Base-by-base conservation (phyloP, 148 eudicot genomes). In the Chenopodium album region DNA sequence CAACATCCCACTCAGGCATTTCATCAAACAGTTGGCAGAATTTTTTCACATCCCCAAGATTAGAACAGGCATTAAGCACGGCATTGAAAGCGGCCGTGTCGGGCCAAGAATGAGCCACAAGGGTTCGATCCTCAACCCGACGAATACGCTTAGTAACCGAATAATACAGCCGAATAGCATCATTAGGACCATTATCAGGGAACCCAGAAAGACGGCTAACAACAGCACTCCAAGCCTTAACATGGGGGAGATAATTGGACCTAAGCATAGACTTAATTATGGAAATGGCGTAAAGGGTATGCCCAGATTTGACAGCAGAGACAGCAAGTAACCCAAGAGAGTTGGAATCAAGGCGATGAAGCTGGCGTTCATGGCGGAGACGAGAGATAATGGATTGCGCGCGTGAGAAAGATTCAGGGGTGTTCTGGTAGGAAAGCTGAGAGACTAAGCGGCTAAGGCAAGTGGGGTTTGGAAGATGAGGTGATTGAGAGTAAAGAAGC, bases 181-280 rank as follows among this genome's bases (percentile, higher is more conserved):
- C 94, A 0, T 26, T 1, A 0, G 99, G 98, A 2, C 98, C 95
- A 66, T 92, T 94, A 44, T 92, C 99, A 4, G 91, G 90, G 0
- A 92, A 81, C 7, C 80, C 78, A 26, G 97, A 86, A 52, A 96
- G 93, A 29, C 89, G 85, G 85, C 98, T 92, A 9, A 94, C 90
- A 56, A 93, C 98, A 47, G 98, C 89, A 76, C 95, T 92, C 99
- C 98, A 96, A 2, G 98, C 97, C 88, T 96, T 96, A 68, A 96
- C 94, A 79, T 96, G 98, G 8, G 99, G 99, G 17, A 96, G 85
- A 76, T 94, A 92, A 13, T 93, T 92, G 2, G 97, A 96, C 22
- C 81, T 81, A 0, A 96, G 90, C 99, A 96, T 96, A 56, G 93
- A 96, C 85, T 89, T 94, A 64, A 96, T 81, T n/a, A 96, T 48